Conservation (phyloP, 176 grass and related monocot genomes). For the Aegilops speltoides region DNA sequence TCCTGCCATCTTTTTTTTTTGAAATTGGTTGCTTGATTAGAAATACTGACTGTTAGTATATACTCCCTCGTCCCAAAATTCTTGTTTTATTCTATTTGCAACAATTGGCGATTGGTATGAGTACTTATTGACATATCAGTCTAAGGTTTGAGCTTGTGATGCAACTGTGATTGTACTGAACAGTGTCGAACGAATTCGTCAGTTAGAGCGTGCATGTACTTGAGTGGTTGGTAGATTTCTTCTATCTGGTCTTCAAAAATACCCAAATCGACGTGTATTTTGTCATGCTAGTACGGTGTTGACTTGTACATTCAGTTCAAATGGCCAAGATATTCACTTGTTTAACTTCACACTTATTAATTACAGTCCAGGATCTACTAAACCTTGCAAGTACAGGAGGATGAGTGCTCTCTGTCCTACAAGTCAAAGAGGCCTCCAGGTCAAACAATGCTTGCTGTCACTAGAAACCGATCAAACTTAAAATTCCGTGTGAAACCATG, state of each 20-base stretch:
- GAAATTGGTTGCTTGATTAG: neutral
- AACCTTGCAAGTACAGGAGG: constrained; percentile 13
- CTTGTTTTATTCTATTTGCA: too few relatives aligned
- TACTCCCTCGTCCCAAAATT: neutral
- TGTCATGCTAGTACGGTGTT: neutral
- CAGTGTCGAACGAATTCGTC: neutral
- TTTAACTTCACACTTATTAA: constrained; percentile 18
- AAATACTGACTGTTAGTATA: neutral
- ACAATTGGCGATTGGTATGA: too few relatives aligned
- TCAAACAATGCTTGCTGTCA: constrained; percentile 3
- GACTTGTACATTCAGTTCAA: too few relatives aligned
- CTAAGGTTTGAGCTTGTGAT: constrained; percentile 25
- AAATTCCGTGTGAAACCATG: too few relatives aligned
- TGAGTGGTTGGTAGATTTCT: constrained; percentile 28
- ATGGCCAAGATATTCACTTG: constrained; percentile 15
- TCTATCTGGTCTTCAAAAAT: neutral
- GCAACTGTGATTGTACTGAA: constrained; percentile 11
- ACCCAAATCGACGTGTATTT: neutral
- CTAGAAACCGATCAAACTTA: neutral
- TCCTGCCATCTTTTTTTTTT: neutral
- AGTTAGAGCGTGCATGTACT: constrained; percentile 23
- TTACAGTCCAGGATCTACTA: constrained; percentile 14
- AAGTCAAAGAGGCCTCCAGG: constrained; percentile 22
- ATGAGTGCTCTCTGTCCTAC: neutral
- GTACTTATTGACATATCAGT: neutral